A percentile compares a stretch with the other conserved stretches of the same genome.
These are phyloP conservation scores for Rhododendron mucronatum DNA, from an alignment of 148 eudicot genomes.

Conservation along the genomic window DNA sequence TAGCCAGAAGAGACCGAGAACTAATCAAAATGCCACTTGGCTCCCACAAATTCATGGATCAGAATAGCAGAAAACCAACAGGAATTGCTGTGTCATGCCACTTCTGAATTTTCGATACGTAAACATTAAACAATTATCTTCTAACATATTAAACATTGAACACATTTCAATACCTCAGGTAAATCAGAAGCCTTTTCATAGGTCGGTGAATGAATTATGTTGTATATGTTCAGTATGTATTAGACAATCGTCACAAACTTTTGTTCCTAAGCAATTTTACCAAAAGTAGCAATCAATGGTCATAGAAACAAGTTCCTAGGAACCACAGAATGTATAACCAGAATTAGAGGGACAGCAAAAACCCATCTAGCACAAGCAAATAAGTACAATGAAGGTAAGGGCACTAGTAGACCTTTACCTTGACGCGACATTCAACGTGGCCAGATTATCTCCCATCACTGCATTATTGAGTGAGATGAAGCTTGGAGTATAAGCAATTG, in stretches of 20 bases:
- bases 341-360: neutral
- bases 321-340: neutral
- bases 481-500: constrained; percentile 4
- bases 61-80: neutral
- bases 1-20: neutral
- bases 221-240: no score
- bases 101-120: neutral
- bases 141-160: neutral
- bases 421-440: neutral
- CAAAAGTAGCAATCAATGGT: neutral
- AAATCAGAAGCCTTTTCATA: neutral
- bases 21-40: neutral
- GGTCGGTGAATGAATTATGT: neutral
- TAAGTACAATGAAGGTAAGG: no score
- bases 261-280: neutral
- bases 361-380: neutral
- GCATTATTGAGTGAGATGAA: neutral
- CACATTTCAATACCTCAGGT: neutral
- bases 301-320: neutral
- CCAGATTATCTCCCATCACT: neutral
- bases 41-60: neutral
- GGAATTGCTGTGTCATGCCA: neutral
- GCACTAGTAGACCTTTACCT: neutral
- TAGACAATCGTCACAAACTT: neutral
- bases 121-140: neutral